Base-by-base conservation (phyloP, 306 rosid genomes). In the Castanopsis chinensis region DNA sequence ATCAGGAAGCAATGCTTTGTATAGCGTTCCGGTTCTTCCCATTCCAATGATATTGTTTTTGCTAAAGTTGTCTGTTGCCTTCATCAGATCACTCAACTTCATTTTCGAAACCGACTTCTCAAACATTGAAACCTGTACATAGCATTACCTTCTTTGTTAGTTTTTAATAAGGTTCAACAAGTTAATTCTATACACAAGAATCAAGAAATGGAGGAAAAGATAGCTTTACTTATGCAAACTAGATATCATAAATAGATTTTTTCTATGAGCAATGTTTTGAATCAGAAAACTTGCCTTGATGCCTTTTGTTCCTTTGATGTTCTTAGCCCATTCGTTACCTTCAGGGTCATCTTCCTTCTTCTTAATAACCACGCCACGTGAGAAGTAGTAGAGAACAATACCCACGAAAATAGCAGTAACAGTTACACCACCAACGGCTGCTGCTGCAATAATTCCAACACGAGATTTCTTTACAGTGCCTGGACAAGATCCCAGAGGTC, bases 261-360 rank as follows among this genome's bases (percentile, higher is more conserved):
- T 63, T 15, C 41, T 27, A 27, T 33, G n/a, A 63, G 41, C 41
- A 27, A 63, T 9, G 10, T 60, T 21, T 12, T 21, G 67, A 60
- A 60, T 60, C 69, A n/a, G 53, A 83, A 19, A 72, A 15, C 89
- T 88, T 86, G 74, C 98, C 97, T 94, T 92, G 76, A 93, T 87
- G 78, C 73, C 83, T 76, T 94, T 92, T 23, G 88, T 82, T 84
- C 95, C 92, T 86, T 89, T 92, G 4, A 94, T 41, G 80, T 71
- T 90, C 86, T 85, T 89, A 19, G 97, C 97, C 97, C 98, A 94
- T 83, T 94, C 88, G 87, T 94, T 94, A 33, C 97, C 98, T 86
- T 94, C 92, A 14, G 98, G 97, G 60, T 92, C 97, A 78, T 94
- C 92, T 69, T 89, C 94, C 85, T 88, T 88, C 85, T 85, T 91